Evolutionary conservation across 805 yeast species (phyloP).

Genomic region (Lipomyces spencermartinsiae): DNA sequence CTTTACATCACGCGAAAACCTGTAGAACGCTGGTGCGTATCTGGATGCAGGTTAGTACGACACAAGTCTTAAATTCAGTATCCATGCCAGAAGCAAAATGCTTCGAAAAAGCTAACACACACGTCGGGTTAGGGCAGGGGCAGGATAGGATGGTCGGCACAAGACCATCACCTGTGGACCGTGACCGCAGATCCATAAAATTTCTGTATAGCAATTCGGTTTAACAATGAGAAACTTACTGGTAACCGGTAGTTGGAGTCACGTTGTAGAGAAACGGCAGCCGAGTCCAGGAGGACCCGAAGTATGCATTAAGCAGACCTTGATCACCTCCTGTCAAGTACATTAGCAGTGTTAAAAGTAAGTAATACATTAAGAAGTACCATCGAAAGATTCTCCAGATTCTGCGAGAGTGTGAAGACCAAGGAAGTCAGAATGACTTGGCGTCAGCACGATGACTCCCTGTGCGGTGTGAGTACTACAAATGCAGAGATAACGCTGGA

Average conservation of each 20-base stretch:
- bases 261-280: constrained; percentile 86
- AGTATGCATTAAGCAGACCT: constrained; percentile 82
- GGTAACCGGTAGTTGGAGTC: constrained; percentile 68
- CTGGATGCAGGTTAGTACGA: constrained; percentile 13
- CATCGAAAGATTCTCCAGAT: constrained; percentile 66
- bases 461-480: constrained; percentile 13
- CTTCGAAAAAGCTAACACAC: too few relatives aligned
- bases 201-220: neutral
- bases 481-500: neutral
- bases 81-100: too few relatives aligned
- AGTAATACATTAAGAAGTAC: constrained; percentile 44
- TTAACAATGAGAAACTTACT: constrained; percentile 52
- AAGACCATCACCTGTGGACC: neutral
- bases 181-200: neutral
- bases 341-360: neutral
- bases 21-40: constrained; percentile 62
- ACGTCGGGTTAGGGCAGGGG: too few relatives aligned
- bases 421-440: constrained; percentile 53
- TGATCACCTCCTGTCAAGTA: constrained; percentile 68
- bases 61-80: neutral
- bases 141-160: too few relatives aligned
- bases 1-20: constrained; percentile 55
- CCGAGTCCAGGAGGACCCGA: constrained; percentile 64
- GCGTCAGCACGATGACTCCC: constrained; percentile 67
- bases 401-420: constrained; percentile 48